Evolutionary conservation across 305 asterid species (phyloP).

Genomic region (Solanum hybrid): DNA sequence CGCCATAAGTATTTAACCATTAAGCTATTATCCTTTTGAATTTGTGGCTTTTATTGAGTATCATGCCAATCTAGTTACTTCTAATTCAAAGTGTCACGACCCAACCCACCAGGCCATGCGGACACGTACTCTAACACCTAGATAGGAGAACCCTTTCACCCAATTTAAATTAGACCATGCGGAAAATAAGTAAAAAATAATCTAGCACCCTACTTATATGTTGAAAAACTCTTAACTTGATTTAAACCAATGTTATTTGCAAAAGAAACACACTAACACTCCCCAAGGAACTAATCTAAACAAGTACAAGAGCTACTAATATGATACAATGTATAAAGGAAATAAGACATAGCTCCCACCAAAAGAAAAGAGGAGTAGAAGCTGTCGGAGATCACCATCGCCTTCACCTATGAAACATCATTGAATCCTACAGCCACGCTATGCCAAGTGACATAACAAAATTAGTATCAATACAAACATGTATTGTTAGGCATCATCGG

Average conservation of each 20-base stretch:
- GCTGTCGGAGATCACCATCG: not conserved
- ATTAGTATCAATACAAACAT: not conserved
- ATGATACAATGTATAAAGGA: not conserved
- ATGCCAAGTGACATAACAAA: not conserved
- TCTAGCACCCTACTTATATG: not conserved
- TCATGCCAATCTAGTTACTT: not conserved
- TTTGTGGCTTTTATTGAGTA: not conserved
- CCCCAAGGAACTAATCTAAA: not conserved
- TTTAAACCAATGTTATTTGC: not conserved
- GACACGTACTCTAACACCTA: not conserved
- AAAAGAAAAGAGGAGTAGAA: no score
- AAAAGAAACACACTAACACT: not conserved
- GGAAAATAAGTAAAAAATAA: not conserved
- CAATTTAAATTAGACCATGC: not conserved
- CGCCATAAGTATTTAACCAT: not conserved
- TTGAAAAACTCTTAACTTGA: not conserved
- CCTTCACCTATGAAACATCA: not conserved
- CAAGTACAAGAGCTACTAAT: not conserved
- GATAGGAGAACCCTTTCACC: not conserved
- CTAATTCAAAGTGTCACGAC: not conserved
- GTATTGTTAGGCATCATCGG: not conserved
- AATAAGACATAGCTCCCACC: not conserved
- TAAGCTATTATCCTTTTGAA: not conserved
- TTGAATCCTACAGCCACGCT: not conserved
- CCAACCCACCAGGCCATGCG: not conserved